A percentile compares a stretch with the other conserved stretches of the same genome.
Evolutionary conservation across 1,284 basidiomycete genomes (phyloP).

Genomic region (Ceratobasidium sp.): DNA sequence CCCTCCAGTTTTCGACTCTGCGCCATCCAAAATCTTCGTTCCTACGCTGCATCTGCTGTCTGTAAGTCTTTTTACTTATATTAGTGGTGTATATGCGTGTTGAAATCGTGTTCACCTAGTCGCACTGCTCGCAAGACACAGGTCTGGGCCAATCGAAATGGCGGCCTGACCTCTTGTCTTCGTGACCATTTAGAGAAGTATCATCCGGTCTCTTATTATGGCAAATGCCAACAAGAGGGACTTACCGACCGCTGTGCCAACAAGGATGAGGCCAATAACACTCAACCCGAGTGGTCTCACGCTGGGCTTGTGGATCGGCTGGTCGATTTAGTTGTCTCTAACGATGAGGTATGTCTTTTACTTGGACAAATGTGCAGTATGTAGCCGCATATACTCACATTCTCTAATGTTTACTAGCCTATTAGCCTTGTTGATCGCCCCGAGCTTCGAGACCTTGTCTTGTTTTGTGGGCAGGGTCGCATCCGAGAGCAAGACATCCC

Average conservation of each 20-base stretch:
- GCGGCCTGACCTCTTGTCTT: neutral
- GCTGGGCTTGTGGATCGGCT: neutral
- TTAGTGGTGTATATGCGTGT: neutral
- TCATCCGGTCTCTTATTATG: neutral
- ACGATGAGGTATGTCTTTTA: neutral
- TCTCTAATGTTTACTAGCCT: too few species aligned
- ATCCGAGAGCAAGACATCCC: slow-evolving; percentile 37
- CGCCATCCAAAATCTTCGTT: neutral
- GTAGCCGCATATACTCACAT: too few species aligned
- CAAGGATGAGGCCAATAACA: neutral
- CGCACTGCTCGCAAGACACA: neutral
- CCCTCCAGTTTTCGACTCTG: neutral
- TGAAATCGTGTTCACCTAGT: neutral
- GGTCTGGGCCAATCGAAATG: neutral
- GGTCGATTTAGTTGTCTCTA: neutral
- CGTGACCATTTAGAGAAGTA: slow-evolving; percentile 6
- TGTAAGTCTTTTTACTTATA: neutral
- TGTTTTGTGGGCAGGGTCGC: slow-evolving; percentile 1
- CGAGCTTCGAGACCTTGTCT: slow-evolving; percentile 42
- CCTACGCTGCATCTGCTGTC: neutral
- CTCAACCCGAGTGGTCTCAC: neutral
- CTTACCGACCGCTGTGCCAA: neutral
- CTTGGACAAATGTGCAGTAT: too few species aligned
- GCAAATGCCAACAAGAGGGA: neutral
- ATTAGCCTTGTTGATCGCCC: too few species aligned